These are phyloP conservation scores for Mrakia frigida DNA, from an alignment of 768 basidiomycete genomes.

Conservation along the genomic window DNA sequence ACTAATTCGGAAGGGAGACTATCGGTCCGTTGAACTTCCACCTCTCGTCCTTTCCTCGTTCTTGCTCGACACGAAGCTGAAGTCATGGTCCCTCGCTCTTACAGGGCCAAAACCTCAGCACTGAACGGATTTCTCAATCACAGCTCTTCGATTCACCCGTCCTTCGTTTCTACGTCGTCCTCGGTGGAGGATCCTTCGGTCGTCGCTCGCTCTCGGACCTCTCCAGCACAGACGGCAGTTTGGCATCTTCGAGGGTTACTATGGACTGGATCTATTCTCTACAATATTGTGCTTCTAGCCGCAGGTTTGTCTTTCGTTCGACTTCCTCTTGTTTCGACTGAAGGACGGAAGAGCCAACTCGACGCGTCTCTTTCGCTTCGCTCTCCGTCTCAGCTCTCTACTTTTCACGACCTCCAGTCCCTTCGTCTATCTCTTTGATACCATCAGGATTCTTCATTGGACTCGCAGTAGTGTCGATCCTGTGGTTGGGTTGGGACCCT, in stretches of 20 bases:
- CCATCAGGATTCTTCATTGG: conserved; percentile 43
- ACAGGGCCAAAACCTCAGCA: conserved; percentile 66
- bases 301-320: background rate
- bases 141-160: conserved; percentile 40
- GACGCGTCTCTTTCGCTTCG: background rate
- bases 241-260: conserved; percentile 58
- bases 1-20: conserved; percentile 68
- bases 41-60: background rate
- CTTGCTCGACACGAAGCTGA: background rate
- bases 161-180: conserved; percentile 37
- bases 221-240: conserved; percentile 48
- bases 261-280: conserved; percentile 54
- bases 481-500: conserved; percentile 84
- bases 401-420: background rate
- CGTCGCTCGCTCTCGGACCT: conserved; percentile 45
- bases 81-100: too few species aligned
- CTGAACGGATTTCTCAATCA: conserved; percentile 65
- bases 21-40: conserved; percentile 36
- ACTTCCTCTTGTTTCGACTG: background rate
- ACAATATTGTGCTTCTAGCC: conserved; percentile 45
- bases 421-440: background rate
- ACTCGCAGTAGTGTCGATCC: conserved; percentile 53
- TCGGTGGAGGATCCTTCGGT: conserved; percentile 53
- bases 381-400: background rate
- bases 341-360: background rate